A percentile compares a stretch with the other conserved stretches of the same genome.
phyloP scores from a whole-genome alignment of 805 yeast species.

The Kuraishia borneana region DNA sequence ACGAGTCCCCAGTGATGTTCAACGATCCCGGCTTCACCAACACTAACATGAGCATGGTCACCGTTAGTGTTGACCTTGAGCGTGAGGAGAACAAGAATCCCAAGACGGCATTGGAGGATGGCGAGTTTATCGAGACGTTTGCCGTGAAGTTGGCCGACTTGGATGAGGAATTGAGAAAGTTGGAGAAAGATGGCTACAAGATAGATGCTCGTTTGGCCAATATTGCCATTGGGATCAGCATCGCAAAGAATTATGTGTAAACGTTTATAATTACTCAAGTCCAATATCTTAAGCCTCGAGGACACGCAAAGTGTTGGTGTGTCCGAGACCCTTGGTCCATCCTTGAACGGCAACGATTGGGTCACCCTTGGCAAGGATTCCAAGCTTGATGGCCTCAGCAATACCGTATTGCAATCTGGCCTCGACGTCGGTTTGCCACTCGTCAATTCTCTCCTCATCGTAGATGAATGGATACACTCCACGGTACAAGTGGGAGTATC shows the following conservation, averaged over 20 bases:
- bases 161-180: conserved; percentile 36
- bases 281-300: conserved; percentile 49
- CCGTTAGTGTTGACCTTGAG: conserved; percentile 62
- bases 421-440: conserved; percentile 97
- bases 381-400: conserved; percentile 76
- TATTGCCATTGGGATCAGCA: conserved; percentile 67
- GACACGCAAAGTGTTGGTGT: conserved; percentile 96
- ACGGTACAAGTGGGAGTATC: conserved; percentile 93
- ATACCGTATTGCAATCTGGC: conserved; percentile 89
- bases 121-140: conserved; percentile 88
- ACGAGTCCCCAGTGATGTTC: conserved; percentile 18
- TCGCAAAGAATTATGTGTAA: no score
- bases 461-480: conserved; percentile 97
- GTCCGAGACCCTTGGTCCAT: conserved; percentile 97
- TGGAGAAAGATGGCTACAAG: conserved; percentile 56
- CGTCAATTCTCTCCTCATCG: conserved; percentile 48
- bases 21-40: conserved; percentile 72
- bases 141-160: conserved; percentile 52
- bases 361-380: conserved; percentile 81
- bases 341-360: conserved; percentile 93
- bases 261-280: no score
- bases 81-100: conserved; percentile 62
- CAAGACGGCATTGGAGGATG: conserved; percentile 68
- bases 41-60: conserved; percentile 74
- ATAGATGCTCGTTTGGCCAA: conserved; percentile 85